Conservation (phyloP, 768 basidiomycete species). For the Candolleomyces eurysporus region DNA sequence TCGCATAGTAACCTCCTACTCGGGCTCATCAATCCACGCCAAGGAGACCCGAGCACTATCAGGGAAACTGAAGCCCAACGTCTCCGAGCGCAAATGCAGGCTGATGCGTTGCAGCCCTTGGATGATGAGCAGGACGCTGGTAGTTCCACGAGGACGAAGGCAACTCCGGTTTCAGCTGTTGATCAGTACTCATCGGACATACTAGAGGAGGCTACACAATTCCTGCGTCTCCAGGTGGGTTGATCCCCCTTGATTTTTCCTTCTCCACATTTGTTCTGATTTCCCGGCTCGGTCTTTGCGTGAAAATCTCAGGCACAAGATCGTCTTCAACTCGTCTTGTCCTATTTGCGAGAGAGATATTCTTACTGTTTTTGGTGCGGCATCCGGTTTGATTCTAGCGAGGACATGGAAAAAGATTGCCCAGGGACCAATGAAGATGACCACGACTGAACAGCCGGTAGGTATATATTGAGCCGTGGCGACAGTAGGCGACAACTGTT, state of each 20-base stretch:
- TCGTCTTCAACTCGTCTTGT: constrained; percentile 62
- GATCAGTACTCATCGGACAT: constrained; percentile 49
- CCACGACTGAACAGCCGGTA: constrained; percentile 55
- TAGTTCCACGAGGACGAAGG: constrained; percentile 15
- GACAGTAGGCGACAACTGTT: neutral
- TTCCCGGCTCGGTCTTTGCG: neutral
- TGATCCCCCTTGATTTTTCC: constrained; percentile 5
- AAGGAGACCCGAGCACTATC: constrained; percentile 20
- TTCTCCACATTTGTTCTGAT: neutral
- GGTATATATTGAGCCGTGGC: neutral
- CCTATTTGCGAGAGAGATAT: constrained; percentile 71
- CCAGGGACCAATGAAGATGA: constrained; percentile 76
- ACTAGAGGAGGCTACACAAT: constrained; percentile 65
- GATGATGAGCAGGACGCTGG: constrained; percentile 34
- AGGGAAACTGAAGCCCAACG: constrained; percentile 42
- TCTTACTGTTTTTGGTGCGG: constrained; percentile 91
- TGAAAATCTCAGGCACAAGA: constrained; percentile 56
- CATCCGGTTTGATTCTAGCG: constrained; percentile 59
- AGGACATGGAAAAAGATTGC: constrained; percentile 63
- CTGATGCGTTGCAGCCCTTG: constrained; percentile 63
- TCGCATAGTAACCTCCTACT: constrained; percentile 28
- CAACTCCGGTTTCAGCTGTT: constrained; percentile 21
- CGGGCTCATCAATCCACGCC: neutral
- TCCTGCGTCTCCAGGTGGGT: constrained; percentile 63
- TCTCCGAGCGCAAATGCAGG: constrained; percentile 73